phyloP scores from a whole-genome alignment of 768 basidiomycete species.

The Tulasnella sp. region DNA sequence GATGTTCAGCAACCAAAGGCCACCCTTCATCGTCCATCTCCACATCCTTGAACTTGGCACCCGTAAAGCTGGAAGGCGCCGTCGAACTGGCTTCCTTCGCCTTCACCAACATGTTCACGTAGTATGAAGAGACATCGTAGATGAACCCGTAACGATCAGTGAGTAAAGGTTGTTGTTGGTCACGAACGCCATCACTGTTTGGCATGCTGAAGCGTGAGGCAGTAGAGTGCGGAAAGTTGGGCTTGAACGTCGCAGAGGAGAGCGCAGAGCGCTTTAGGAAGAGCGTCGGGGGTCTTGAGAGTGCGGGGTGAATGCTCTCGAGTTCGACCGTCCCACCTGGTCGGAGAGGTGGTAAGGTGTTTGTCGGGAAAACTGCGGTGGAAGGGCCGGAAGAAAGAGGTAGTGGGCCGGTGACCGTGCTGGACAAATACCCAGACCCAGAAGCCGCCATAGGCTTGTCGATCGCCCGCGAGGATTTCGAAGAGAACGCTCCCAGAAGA shows the following conservation, averaged over 20 bases:
- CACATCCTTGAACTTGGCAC: slow-evolving; percentile 77
- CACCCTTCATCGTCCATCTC: slow-evolving; percentile 51
- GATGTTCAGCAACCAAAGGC: slow-evolving; percentile 28
- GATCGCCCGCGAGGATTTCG: background rate
- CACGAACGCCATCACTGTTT: background rate
- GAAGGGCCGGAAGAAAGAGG: slow-evolving; percentile 32
- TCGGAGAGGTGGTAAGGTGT: slow-evolving; percentile 2
- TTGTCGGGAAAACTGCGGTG: slow-evolving; percentile 11
- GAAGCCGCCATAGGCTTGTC: background rate
- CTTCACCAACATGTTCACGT: slow-evolving; percentile 60
- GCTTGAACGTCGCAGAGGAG: slow-evolving; percentile 62
- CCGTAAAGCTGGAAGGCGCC: slow-evolving; percentile 76
- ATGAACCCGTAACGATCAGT: slow-evolving; percentile 88
- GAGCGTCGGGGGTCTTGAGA: slow-evolving; percentile 71
- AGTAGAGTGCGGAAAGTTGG: slow-evolving; percentile 48
- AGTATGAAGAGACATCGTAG: slow-evolving; percentile 75
- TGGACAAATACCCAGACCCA: background rate
- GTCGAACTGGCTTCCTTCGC: slow-evolving; percentile 61
- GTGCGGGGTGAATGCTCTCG: slow-evolving; percentile 73
- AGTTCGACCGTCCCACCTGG: slow-evolving; percentile 22
- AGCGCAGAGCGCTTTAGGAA: slow-evolving; percentile 68
- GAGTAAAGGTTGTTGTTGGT: slow-evolving; percentile 27
- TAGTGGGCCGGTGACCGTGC: slow-evolving; percentile 27
- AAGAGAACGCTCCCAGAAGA: slow-evolving; percentile 1
- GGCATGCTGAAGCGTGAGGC: slow-evolving; percentile 15